phyloP scores from a whole-genome alignment of 192 early-diverging fungal genomes.

The Haplosporangium gracile region DNA sequence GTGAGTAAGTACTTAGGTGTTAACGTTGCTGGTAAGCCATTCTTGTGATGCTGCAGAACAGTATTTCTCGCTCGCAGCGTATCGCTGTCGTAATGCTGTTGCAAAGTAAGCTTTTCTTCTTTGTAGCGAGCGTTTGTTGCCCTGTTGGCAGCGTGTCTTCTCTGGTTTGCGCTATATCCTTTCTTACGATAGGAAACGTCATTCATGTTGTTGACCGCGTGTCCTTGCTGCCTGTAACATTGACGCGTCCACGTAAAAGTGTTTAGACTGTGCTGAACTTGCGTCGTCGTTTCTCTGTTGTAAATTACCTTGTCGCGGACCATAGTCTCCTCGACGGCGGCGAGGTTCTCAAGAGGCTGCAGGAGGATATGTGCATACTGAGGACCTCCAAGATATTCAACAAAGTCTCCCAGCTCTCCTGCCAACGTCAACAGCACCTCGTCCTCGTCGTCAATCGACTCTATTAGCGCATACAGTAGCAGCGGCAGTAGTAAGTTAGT shows the following conservation, averaged over 20 bases:
- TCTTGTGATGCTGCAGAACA: background rate
- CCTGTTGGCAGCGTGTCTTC: too few species aligned
- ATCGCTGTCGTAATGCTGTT: too few species aligned
- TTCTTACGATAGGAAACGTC: background rate
- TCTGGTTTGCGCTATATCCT: background rate
- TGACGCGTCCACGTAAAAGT: background rate
- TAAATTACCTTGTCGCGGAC: slow-evolving; percentile 92
- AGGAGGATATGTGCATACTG: slow-evolving; percentile 88
- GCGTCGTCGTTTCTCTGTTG: background rate
- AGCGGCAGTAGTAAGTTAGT: background rate
- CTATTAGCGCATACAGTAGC: slow-evolving; percentile 54
- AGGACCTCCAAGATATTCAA: slow-evolving; percentile 92
- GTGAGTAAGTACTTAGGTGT: background rate
- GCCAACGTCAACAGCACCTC: slow-evolving; percentile 95
- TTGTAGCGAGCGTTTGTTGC: too few species aligned
- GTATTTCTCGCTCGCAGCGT: background rate
- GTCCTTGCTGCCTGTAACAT: background rate
- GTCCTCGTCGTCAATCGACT: slow-evolving; percentile 99
- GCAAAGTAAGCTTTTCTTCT: too few species aligned
- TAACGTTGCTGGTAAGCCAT: background rate
- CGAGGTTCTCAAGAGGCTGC: slow-evolving; percentile 92
- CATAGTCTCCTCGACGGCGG: slow-evolving; percentile 97
- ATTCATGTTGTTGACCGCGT: too few species aligned
- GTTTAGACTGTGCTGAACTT: background rate
- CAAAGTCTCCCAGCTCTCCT: slow-evolving; percentile 93